Base-by-base conservation (phyloP, 768 basidiomycete genomes). In the Tephrocybe sp. region DNA sequence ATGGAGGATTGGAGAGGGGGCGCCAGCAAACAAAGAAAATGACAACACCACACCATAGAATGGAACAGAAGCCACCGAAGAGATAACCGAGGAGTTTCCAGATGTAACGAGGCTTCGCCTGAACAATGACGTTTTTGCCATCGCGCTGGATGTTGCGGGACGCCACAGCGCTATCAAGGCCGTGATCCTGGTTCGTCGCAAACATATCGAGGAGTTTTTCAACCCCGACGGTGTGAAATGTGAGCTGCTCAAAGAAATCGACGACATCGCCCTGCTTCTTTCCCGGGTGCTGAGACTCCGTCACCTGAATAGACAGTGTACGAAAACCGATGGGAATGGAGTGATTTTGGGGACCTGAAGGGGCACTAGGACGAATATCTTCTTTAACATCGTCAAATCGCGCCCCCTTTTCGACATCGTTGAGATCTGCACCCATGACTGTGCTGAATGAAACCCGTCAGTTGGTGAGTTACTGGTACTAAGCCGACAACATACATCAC, bases 301-400 rank as follows among this genome's bases (percentile, higher is more conserved):
- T 46, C 22, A 52, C 45, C 16, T 52, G 51, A 26, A 52, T 52
- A 10, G 51, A 52, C 32, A 52, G 51, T 12, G 45, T 52, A 17
- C 45, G 51, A 35, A 52, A 52, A 39, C 38, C 44, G 26, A 52
- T 52, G 11, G 51, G 51, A 16, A 41, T 38, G 3, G 49, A 36
- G 17, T 22, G 49, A 13, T 39, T 45, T 26, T 26, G 26, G 26
- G 26, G 26, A 7, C 26, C 26, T 7, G 7, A 26, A 26, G 26
- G 26, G 26, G 26, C 26, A 26, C 26, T 26, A 7, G 26, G 26
- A 26, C 26, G 26, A 26, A 26, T 26, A 26, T 26, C 26, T 26
- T 26, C 26, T 7, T 26, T 26, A 7, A 26, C 26, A 26, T 26
- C 26, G 26, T 26, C 26, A 7, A 26, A 26, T 26, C 26, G 26